Evolutionary conservation across 148 eudicot genomes (phyloP).

Genomic region (Nepenthes gracilis): DNA sequence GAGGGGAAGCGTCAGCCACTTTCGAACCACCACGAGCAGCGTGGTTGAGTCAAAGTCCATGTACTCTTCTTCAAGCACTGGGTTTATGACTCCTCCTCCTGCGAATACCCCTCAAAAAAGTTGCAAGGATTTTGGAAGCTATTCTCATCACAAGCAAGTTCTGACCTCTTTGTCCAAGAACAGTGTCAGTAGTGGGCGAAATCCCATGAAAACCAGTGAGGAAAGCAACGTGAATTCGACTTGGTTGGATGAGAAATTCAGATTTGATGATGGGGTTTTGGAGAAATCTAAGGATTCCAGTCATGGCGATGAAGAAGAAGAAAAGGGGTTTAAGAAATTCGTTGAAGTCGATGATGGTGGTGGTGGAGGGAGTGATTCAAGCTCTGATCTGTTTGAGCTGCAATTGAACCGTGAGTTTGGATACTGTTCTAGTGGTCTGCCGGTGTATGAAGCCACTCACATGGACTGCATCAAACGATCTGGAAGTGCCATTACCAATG

Average conservation of each 20-base stretch:
- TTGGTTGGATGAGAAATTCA: slow-evolving; percentile 19
- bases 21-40: slow-evolving; percentile 10
- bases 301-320: background rate
- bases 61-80: slow-evolving; percentile 11
- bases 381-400: slow-evolving; percentile 37
- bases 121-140: slow-evolving; percentile 32
- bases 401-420: slow-evolving; percentile 21
- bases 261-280: slow-evolving; percentile 1
- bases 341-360: slow-evolving; percentile 15
- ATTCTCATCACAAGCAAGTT: slow-evolving; percentile 14
- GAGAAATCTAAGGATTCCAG: slow-evolving; percentile 10
- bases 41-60: slow-evolving; percentile 11
- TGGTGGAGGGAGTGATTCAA: slow-evolving; percentile 39
- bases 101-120: no score
- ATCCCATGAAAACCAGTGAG: slow-evolving; percentile 15
- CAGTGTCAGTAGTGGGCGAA: slow-evolving; percentile 14
- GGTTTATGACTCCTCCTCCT: no score
- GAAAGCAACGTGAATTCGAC: background rate
- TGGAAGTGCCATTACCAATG: slow-evolving; percentile 25
- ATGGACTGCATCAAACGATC: slow-evolving; percentile 36
- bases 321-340: slow-evolving; percentile 12
- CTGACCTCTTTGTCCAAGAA: slow-evolving; percentile 2
- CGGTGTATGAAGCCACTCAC: slow-evolving; percentile 32
- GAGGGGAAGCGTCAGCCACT: slow-evolving; percentile 52
- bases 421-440: slow-evolving; percentile 26